These are phyloP conservation scores for Vigna radiata DNA, from an alignment of 306 rosid genomes.

Conservation along the genomic window DNA sequence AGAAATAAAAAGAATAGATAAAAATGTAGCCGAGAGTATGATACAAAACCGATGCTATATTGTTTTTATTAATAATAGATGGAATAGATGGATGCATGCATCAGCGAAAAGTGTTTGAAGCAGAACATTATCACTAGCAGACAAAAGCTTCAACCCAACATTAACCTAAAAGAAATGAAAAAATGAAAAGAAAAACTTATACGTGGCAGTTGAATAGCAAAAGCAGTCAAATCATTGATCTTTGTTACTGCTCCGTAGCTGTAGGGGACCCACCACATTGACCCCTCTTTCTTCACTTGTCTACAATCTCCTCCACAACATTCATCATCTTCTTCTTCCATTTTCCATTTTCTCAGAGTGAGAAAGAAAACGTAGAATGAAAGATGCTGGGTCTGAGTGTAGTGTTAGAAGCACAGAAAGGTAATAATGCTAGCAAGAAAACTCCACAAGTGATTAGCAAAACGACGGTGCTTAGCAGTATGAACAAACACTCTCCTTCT, in stretches of 20 bases:
- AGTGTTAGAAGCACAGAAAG: constrained; percentile 69
- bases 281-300: background rate
- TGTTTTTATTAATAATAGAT: background rate
- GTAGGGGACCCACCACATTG: constrained; percentile 61
- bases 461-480: constrained; percentile 56
- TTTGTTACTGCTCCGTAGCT: constrained; percentile 69
- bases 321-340: background rate
- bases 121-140: constrained; percentile 42
- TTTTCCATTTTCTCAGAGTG: background rate
- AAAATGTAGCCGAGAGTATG: background rate
- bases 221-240: constrained; percentile 77
- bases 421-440: constrained; percentile 36
- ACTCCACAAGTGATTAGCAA: constrained; percentile 71
- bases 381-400: constrained; percentile 81
- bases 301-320: background rate
- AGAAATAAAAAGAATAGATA: background rate
- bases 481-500: constrained; percentile 14
- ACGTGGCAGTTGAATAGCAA: constrained; percentile 70
- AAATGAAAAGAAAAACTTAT: background rate
- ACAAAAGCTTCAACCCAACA: constrained; percentile 37
- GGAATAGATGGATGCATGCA: background rate
- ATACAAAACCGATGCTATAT: background rate
- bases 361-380: constrained; percentile 38
- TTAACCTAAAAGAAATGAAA: background rate
- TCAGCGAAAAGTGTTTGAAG: constrained; percentile 3